Base-by-base conservation (phyloP, 345 rosid genomes). In the Raphanus raphanistrum region DNA sequence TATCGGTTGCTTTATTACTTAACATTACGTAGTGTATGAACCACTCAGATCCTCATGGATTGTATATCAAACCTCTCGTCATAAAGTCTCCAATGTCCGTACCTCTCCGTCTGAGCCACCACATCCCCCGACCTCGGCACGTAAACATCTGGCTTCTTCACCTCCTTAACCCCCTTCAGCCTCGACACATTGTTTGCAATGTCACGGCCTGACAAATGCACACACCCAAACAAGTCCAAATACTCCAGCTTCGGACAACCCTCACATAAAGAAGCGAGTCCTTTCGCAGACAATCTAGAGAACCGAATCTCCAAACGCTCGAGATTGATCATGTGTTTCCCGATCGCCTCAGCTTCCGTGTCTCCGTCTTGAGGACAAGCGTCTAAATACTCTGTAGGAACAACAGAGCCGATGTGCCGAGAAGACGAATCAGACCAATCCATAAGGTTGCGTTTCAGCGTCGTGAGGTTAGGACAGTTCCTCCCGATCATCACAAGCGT, bases 321-420 rank as follows among this genome's bases (percentile, higher is more conserved):
- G 55, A 94, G 72, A n/a, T 68, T 77, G 11, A 83, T 84, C 93
- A 92, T 89, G 55, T 63, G 86, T 38, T 84, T 86, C 4, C 90
- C 93, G n/a, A 89, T 84, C 1, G 92, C 90, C 1, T 77, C 80
- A 16, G 97, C 98, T 69, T 94, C 97, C 0, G 76, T 65, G 81
- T 90, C 94, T 5, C 97, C 95, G 62, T 94, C 98, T 81, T 86
- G 92, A 17, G 97, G 98, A 77, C 89, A 90, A 61, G 92, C 82
- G 65, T 89, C 84, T 36, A 92, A 77, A 29, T 90, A 90, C 76
- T 86, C 91, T 13, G 21, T 0, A 1, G 97, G 98, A 66, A 90
- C 92, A 66, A 90, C 92, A 73, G 79, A 78, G 72, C 93, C 88
- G 0, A 1, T 82, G 61, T 86, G 88, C 8, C 87, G 87, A 26